Percentiles rank a stretch among this genome's conserved stretches.
Conservation (phyloP, 768 basidiomycete species). For the Antrodiella citrinella region DNA sequence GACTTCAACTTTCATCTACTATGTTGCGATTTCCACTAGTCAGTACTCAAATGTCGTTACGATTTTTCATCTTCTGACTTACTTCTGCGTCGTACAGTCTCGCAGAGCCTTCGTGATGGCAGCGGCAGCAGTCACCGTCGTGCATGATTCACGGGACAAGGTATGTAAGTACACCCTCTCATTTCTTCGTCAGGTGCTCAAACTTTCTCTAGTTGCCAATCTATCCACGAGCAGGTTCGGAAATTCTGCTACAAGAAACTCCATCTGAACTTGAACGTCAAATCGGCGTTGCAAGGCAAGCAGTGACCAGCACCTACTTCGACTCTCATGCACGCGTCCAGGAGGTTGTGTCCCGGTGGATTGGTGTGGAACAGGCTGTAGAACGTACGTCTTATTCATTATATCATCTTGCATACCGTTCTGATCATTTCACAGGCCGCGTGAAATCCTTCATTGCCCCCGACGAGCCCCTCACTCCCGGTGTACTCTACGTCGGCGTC, state of each 20-base stretch:
- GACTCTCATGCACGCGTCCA: conserved; percentile 64
- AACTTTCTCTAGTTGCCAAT: conserved; percentile 58
- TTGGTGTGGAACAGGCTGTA: conserved; percentile 74
- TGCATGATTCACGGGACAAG: neutral
- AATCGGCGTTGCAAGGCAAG: conserved; percentile 62
- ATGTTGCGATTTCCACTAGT: no score
- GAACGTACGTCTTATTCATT: conserved; percentile 87
- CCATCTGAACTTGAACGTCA: conserved; percentile 69
- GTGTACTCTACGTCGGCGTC: conserved; percentile 84
- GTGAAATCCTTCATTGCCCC: conserved; percentile 76
- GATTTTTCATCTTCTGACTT: no score
- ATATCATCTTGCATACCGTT: neutral
- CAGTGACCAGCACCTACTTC: conserved; percentile 45
- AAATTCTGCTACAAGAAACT: conserved; percentile 64
- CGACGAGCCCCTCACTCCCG: conserved; percentile 79
- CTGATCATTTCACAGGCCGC: conserved; percentile 36
- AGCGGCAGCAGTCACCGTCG: neutral
- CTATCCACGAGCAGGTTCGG: conserved; percentile 57
- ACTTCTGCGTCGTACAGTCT: no score
- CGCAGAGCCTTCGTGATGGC: no score
- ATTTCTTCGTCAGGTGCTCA: neutral
- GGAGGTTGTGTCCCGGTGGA: conserved; percentile 71
- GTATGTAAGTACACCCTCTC: neutral
- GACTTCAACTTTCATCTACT: no score
- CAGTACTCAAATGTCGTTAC: no score